Conservation (phyloP, 1,284 basidiomycete species). For the Tremellales sp. region DNA sequence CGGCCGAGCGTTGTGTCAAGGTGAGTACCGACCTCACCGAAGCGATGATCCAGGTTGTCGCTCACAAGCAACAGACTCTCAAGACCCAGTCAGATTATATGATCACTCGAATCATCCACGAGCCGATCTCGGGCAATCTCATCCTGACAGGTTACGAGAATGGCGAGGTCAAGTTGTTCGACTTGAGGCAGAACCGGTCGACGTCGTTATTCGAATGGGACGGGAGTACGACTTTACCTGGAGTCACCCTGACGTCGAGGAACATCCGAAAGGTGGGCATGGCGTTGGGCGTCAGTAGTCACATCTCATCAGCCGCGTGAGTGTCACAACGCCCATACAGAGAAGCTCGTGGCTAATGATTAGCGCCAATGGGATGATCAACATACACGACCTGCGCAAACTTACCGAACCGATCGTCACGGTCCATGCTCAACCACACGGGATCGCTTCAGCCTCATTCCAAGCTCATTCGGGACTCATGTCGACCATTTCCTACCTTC, state of each 20-base stretch:
- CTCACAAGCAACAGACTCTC: slow-evolving; percentile 10
- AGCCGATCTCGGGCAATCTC: slow-evolving; percentile 32
- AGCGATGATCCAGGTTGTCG: neutral
- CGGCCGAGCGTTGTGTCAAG: slow-evolving; percentile 25
- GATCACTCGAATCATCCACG: slow-evolving; percentile 26
- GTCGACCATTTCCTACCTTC: slow-evolving; percentile 21
- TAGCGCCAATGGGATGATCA: slow-evolving; percentile 29
- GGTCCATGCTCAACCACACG: slow-evolving; percentile 21
- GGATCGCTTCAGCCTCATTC: slow-evolving; percentile 20
- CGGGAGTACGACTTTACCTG: neutral
- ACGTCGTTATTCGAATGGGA: slow-evolving; percentile 19
- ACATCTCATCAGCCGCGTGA: slow-evolving; percentile 31
- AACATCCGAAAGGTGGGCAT: slow-evolving; percentile 26
- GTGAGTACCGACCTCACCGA: slow-evolving; percentile 9
- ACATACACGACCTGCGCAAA: slow-evolving; percentile 28
- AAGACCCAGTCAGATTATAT: slow-evolving; percentile 12
- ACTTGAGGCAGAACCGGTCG: slow-evolving; percentile 19
- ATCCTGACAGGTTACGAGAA: slow-evolving; percentile 23
- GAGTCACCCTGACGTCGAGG: neutral
- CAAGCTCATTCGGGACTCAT: slow-evolving; percentile 37
- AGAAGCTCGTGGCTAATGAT: neutral
- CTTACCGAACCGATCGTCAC: slow-evolving; percentile 12
- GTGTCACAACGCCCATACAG: slow-evolving; percentile 2
- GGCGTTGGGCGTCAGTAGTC: slow-evolving; percentile 26
- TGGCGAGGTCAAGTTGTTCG: slow-evolving; percentile 30